Evolutionary conservation across 2,329 filamentous ascomycete genomes (phyloP).

Genomic region (Aspergillus glaucus): DNA sequence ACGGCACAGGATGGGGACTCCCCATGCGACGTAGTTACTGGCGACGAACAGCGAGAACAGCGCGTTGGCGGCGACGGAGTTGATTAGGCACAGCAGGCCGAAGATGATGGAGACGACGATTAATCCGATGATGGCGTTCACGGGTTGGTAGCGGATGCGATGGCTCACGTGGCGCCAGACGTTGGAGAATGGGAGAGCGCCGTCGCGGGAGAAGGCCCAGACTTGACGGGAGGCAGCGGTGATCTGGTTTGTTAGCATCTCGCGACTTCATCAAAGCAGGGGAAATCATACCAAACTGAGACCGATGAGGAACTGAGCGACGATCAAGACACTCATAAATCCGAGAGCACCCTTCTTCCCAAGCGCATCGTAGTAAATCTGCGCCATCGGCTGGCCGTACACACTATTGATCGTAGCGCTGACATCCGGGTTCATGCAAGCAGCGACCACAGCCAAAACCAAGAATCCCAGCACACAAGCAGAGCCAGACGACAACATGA

Average conservation of each 20-base stretch:
- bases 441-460: constrained; percentile 52
- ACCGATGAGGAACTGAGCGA: constrained; percentile 59
- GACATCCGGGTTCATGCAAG: constrained; percentile 51
- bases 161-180: constrained; percentile 54
- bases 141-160: constrained; percentile 51
- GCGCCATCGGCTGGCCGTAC: constrained; percentile 56
- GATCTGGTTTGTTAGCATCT: constrained; percentile 26
- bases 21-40: constrained; percentile 57
- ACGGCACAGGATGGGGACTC: constrained; percentile 52
- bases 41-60: constrained; percentile 53
- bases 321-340: constrained; percentile 54
- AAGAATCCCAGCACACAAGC: constrained; percentile 53
- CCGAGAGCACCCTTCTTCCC: constrained; percentile 55
- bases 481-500: constrained; percentile 49
- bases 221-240: constrained; percentile 55
- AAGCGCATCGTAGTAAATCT: constrained; percentile 56
- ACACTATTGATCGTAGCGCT: constrained; percentile 42
- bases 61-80: constrained; percentile 51
- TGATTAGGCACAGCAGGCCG: constrained; percentile 54
- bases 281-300: constrained; percentile 40
- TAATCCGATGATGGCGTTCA: constrained; percentile 52
- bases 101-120: constrained; percentile 47
- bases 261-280: background rate
- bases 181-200: constrained; percentile 53
- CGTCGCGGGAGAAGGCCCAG: constrained; percentile 60